These are phyloP conservation scores for Epichloe uncinata DNA, from an alignment of 2,329 filamentous ascomycete species.

Conservation along the genomic window DNA sequence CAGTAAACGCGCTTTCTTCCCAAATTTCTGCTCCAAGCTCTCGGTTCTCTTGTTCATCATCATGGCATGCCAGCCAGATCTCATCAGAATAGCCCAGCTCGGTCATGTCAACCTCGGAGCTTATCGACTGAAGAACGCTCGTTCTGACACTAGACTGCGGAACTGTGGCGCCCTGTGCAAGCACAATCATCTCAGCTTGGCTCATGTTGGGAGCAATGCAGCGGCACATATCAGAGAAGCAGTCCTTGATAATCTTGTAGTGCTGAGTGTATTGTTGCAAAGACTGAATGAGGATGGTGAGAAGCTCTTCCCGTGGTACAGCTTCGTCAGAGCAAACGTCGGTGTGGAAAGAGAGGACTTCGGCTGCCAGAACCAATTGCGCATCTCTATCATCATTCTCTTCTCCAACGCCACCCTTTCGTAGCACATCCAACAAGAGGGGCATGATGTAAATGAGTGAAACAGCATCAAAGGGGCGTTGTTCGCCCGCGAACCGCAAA, in stretches of 20 bases:
- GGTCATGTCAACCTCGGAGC: constrained; percentile 81
- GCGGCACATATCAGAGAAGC: constrained; percentile 72
- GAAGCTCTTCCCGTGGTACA: constrained; percentile 62
- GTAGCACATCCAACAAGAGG: constrained; percentile 64
- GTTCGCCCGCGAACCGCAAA: constrained; percentile 78
- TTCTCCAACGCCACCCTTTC: constrained; percentile 62
- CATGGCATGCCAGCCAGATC: constrained; percentile 87
- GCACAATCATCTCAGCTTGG: constrained; percentile 54
- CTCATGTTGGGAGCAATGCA: constrained; percentile 74
- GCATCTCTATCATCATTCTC: constrained; percentile 71
- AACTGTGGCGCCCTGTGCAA: constrained; percentile 70
- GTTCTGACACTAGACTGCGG: constrained; percentile 68
- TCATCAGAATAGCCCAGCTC: constrained; percentile 78
- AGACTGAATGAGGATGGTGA: constrained; percentile 58
- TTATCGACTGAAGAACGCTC: constrained; percentile 77
- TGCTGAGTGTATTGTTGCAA: constrained; percentile 89
- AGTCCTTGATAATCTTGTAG: constrained; percentile 91
- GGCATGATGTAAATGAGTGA: constrained; percentile 82
- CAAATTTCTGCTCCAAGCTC: constrained; percentile 80
- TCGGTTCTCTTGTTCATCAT: constrained; percentile 76
- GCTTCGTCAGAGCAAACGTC: constrained; percentile 60
- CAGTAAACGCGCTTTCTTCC: constrained; percentile 77
- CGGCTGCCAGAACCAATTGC: constrained; percentile 77
- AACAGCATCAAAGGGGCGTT: constrained; percentile 82
- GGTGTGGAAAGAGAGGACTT: constrained; percentile 82